These are phyloP conservation scores for Zizania palustris DNA, from an alignment of 202 grass and related monocot genomes.

Conservation along the genomic window DNA sequence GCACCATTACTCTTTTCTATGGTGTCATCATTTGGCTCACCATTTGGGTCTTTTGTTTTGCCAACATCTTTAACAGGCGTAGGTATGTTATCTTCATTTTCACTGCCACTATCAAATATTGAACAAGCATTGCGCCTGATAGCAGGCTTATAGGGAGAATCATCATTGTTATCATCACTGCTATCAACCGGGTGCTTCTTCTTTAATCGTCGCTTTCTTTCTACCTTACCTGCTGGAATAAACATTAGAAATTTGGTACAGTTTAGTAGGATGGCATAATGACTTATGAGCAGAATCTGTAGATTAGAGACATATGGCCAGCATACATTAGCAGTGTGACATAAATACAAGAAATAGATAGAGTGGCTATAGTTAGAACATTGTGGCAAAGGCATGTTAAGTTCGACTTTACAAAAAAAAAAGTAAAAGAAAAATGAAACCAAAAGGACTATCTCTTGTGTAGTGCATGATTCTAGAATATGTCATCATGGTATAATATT, in stretches of 20 bases:
- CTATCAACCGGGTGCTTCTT: slow-evolving; percentile 56
- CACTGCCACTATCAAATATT: slow-evolving; percentile 48
- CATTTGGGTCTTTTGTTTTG: slow-evolving; percentile 15
- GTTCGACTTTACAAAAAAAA: slow-evolving; percentile 26
- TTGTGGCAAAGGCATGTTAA: slow-evolving; percentile 4
- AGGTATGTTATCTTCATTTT: slow-evolving; percentile 58
- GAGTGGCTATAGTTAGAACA: too few species aligned
- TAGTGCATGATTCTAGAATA: neutral
- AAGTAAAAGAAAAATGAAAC: too few species aligned
- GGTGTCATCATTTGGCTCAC: slow-evolving; percentile 22
- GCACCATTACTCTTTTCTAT: slow-evolving; percentile 26
- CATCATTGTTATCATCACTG: slow-evolving; percentile 23
- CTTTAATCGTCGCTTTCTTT: slow-evolving; percentile 37
- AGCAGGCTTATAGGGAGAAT: slow-evolving; percentile 45
- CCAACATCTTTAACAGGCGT: slow-evolving; percentile 34
- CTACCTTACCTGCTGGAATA: slow-evolving; percentile 26
- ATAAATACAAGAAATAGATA: too few species aligned
- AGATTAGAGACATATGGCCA: neutral
- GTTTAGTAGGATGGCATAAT: slow-evolving; percentile 1
- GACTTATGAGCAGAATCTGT: slow-evolving; percentile 9
- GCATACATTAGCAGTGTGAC: neutral
- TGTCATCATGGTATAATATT: slow-evolving; percentile 3
- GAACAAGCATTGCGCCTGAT: slow-evolving; percentile 32
- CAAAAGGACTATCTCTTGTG: neutral
- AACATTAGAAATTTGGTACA: slow-evolving; percentile 29